Base-by-base conservation (phyloP, 1,139 yeast genomes). In the Schwanniomyces etchellsii region DNA sequence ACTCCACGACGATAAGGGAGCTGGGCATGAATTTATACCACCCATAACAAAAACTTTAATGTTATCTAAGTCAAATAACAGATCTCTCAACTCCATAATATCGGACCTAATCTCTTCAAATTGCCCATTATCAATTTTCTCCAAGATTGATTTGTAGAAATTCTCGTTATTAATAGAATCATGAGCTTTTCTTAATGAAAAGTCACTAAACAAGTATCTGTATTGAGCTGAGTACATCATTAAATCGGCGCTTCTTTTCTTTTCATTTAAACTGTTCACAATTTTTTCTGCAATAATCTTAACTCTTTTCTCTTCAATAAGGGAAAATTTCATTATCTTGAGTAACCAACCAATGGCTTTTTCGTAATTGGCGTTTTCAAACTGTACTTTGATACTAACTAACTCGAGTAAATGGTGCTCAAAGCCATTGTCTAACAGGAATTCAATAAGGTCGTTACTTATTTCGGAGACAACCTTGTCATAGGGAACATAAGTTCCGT, bases 261-360 rank as follows among this genome's bases (percentile, higher is more conserved):
- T 63, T 34, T 86, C 95, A 0, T 95, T 81, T 28, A 91, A 57
- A 1, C 84, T 70, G 45, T 82, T 84, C 37, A 88, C 58, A 29
- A 81, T 65, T 47, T 84, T 85, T 40, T 88, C 95, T 28, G 89
- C 52, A 16, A 81, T 67, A 16, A 85, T 76, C 39, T 69, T 70
- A 14, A 88, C 71, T 50, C 97, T 70, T 12, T 74, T 69, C 37
- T 74, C 77, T 36, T 89, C 95, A 51, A 85, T 85, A 4, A 75
- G 69, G 13, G 83, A 70, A 44, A 72, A 67, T 50, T 74, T 77
- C 45, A 88, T 58, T 13, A 84, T 68, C 34, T 77, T 76, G 24
- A 64, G 57, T 24, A 84, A 61, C 98, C 97, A 91, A 17, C 74
- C 70, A 28, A 89, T 75, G 1, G 91, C 91, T 27, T 67, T 67